Percentiles rank a stretch among this genome's conserved stretches.
phyloP scores from a whole-genome alignment of 2,329 filamentous ascomycete genomes.

The Phialocephala subalpina region DNA sequence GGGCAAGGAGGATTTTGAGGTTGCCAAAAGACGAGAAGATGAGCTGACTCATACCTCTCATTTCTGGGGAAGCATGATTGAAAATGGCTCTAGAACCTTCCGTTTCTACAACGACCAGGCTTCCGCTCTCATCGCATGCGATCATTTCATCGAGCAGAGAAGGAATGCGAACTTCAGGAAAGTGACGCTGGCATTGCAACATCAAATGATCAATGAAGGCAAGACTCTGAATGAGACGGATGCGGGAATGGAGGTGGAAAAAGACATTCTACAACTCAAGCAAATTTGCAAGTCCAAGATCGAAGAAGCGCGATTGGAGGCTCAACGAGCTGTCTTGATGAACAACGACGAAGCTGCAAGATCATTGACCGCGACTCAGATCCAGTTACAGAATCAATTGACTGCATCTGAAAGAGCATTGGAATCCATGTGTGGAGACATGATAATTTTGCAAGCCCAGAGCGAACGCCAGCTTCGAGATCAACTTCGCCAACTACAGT shows the following conservation, averaged over 20 bases:
- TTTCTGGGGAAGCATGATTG: not conserved
- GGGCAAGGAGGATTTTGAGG: not conserved
- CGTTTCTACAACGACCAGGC: not conserved
- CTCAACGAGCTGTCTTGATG: not conserved
- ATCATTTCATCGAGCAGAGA: conserved; percentile 2
- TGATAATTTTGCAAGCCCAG: not conserved
- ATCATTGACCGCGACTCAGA: not conserved
- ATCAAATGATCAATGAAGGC: not conserved
- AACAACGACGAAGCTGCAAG: not conserved
- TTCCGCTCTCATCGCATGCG: not conserved
- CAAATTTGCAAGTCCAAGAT: not conserved
- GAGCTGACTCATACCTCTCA: not conserved
- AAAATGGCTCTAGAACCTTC: not conserved
- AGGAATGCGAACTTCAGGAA: not conserved
- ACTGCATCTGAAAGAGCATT: not conserved
- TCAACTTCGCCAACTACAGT: not conserved
- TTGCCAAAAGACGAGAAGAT: not conserved
- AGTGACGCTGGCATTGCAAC: not conserved
- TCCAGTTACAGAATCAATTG: not conserved
- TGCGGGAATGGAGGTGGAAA: not conserved
- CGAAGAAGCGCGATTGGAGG: not conserved
- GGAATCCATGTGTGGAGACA: conserved; percentile 4
- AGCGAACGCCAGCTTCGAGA: conserved; percentile 2
- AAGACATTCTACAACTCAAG: not conserved
- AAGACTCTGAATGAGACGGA: not conserved